Evolutionary conservation across 495 filamentous ascomycete genomes (phyloP), one percentile per base, ranked within the genome.

Genomic region (Aeminium ludgeri): DNA sequence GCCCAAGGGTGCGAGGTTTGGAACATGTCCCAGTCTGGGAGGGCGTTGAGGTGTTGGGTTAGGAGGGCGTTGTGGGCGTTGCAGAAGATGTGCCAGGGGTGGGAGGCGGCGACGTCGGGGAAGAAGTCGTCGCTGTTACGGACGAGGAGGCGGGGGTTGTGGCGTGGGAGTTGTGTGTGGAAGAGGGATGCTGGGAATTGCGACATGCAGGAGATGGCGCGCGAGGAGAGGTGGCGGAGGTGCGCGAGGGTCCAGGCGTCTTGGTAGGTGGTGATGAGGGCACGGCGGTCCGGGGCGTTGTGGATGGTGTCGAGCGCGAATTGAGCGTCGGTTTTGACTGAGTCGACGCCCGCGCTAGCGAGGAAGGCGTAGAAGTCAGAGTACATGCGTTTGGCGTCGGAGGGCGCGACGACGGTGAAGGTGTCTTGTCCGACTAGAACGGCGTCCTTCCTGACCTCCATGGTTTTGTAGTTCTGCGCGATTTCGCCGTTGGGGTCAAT

Each of bases 1-100:
- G 76, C 76, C 49, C 80, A 89, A 1, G 69, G 63, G 52, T 87
- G 82, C 19, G 64, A 64, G 1, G 89, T 93, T 55, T 97, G 89
- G 58, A 97, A 97, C 89, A 97, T 96, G 59, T 96, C 89, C 89
- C 89, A 97, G 59, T 97, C 89, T 0, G 86, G 86, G 11, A 83
- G 48, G n/a, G 70, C 70, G 43, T 82, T 82, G 6, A 83, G 56
- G 45, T 77, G 70, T 10, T 72, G 65, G 10, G 86, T 87, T 15
- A 93, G 65, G 11, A 94, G 67, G n/a, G 78, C 63, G 55, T 91
- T 95, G 58, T 95, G 81, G 1, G 87, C 84, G 54, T 96, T 96
- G 44, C 77, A 74, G 59, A 86, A 97, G 34, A 97, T 65, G 59
- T 97, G 89, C 86, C 87, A 96, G 1, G 86, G 70, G 50, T 96